phyloP scores from a whole-genome alignment of 768 basidiomycete genomes.

The Neoboletus brunneissimus region DNA sequence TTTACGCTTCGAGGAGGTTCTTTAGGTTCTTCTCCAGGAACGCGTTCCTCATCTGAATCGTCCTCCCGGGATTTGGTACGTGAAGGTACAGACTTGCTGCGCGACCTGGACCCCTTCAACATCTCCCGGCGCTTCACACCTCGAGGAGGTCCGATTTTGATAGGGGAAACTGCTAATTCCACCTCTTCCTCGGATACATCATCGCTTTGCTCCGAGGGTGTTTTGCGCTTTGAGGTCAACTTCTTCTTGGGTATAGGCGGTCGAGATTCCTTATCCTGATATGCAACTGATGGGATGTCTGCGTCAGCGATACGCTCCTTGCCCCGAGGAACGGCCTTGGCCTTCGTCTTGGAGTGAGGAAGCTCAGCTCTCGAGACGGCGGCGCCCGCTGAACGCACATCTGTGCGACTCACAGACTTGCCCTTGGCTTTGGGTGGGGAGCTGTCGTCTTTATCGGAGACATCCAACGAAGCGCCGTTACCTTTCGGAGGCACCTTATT shows the following conservation, averaged over 20 bases:
- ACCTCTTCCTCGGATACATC: slow-evolving; percentile 5
- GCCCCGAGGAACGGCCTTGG: neutral
- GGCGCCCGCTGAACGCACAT: neutral
- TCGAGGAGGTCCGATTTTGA: slow-evolving; percentile 29
- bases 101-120: neutral
- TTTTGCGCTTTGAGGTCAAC: neutral
- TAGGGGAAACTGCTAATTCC: neutral
- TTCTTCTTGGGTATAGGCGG: slow-evolving; percentile 2
- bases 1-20: slow-evolving; percentile 20
- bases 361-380: no score
- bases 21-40: neutral
- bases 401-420: neutral
- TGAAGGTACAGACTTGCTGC: neutral
- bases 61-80: neutral
- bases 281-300: neutral
- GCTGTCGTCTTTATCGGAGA: neutral
- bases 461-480: neutral
- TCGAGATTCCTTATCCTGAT: slow-evolving; percentile 4
- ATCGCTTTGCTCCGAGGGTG: neutral
- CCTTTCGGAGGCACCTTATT: neutral
- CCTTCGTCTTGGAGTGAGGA: neutral
- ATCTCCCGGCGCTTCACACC: slow-evolving; percentile 13
- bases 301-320: neutral
- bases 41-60: neutral
- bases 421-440: slow-evolving; percentile 4